Conservation (phyloP, 2,329 filamentous ascomycete genomes). For the Sporothrix mexicana region DNA sequence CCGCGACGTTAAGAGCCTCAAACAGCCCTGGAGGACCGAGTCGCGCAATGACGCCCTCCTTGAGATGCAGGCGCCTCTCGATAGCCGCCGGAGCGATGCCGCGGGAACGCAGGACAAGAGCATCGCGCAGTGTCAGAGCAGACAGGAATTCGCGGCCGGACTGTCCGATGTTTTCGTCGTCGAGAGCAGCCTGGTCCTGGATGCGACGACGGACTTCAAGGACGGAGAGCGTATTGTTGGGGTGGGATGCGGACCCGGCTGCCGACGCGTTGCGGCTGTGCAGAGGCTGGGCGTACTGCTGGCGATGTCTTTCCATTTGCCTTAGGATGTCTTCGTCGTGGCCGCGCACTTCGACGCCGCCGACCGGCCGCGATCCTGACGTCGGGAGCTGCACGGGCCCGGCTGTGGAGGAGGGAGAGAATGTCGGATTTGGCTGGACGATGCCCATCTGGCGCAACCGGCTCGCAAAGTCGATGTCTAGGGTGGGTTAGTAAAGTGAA, state of each 20-base stretch:
- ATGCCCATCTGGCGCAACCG: constrained; percentile 62
- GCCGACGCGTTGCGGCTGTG: constrained; percentile 6
- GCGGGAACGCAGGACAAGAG: constrained; percentile 51
- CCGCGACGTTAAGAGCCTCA: constrained; percentile 43
- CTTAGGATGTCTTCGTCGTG: constrained; percentile 37
- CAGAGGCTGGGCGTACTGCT: constrained; percentile 34
- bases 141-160: constrained; percentile 55
- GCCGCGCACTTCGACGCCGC: constrained; percentile 6
- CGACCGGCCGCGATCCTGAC: constrained; percentile 5
- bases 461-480: constrained; percentile 53
- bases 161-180: constrained; percentile 41
- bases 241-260: constrained; percentile 41
- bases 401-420: constrained; percentile 58
- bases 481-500: constrained; percentile 43
- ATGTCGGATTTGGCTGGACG: constrained; percentile 60
- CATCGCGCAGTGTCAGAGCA: constrained; percentile 54
- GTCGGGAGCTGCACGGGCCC: constrained; percentile 19
- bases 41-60: constrained; percentile 52
- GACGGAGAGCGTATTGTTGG: constrained; percentile 56
- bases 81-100: constrained; percentile 51
- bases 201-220: constrained; percentile 56
- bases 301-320: constrained; percentile 32
- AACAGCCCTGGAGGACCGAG: constrained; percentile 53
- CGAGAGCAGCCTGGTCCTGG: constrained; percentile 52
- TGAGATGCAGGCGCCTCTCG: constrained; percentile 54